Conservation (phyloP, 2,329 filamentous ascomycete species). For the Cladosporium phlei region DNA sequence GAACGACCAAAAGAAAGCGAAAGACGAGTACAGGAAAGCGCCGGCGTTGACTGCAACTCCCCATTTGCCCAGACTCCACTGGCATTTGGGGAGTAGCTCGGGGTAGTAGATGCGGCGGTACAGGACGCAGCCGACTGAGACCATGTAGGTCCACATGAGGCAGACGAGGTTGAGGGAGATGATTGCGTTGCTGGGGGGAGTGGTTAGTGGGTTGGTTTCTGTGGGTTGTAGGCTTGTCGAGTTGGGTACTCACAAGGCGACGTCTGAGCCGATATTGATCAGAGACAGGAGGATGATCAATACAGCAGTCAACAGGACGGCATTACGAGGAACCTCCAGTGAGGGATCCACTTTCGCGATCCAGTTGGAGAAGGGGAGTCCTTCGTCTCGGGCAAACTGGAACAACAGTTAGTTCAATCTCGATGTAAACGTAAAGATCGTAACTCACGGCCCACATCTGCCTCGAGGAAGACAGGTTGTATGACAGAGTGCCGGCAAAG, state of each 20-base stretch:
- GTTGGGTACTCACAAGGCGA: constrained; percentile 29
- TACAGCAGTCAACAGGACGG: constrained; percentile 21
- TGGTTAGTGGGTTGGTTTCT: neutral
- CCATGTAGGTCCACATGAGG: constrained; percentile 39
- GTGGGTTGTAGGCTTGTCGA: neutral
- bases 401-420: too few relatives aligned
- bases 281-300: constrained; percentile 24
- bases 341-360: constrained; percentile 22
- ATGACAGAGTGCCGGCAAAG: constrained; percentile 20
- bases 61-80: constrained; percentile 37
- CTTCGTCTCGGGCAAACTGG: constrained; percentile 35
- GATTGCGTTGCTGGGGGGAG: constrained; percentile 30
- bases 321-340: constrained; percentile 26
- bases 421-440: too few relatives aligned
- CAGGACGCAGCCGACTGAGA: constrained; percentile 39
- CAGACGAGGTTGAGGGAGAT: constrained; percentile 37
- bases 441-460: constrained; percentile 11
- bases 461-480: constrained; percentile 9
- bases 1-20: constrained; percentile 40
- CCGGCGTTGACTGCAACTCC: constrained; percentile 36
- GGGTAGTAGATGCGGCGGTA: constrained; percentile 36
- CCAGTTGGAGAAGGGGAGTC: constrained; percentile 22
- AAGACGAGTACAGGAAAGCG: constrained; percentile 32
- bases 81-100: constrained; percentile 34
- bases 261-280: constrained; percentile 25